A percentile compares a stretch with the other conserved stretches of the same genome.
These are phyloP conservation scores for Castanea crenata DNA, from an alignment of 306 rosid species.

Conservation along the genomic window DNA sequence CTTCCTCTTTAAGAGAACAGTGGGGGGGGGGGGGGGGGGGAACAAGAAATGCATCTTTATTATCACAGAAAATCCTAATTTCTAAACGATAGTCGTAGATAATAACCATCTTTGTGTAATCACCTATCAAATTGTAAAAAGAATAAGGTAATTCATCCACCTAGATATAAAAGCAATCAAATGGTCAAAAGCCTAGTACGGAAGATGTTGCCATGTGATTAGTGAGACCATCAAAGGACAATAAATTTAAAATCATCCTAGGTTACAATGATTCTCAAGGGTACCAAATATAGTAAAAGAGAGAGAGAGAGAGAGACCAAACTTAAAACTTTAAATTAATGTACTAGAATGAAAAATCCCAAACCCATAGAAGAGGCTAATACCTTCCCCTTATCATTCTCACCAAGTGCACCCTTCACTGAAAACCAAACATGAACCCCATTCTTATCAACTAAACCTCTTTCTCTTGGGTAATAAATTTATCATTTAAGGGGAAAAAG, in stretches of 20 bases:
- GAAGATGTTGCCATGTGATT: not conserved
- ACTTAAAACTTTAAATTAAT: not conserved
- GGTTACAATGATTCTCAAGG: not conserved
- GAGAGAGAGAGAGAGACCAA: not conserved
- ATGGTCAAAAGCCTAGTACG: not conserved
- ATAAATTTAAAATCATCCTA: not conserved
- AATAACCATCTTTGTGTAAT: not conserved
- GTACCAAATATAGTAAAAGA: not conserved
- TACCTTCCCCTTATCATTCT: not conserved
- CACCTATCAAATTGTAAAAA: not conserved
- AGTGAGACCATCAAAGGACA: not conserved
- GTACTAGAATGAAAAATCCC: not conserved
- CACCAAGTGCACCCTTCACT: too few species aligned
- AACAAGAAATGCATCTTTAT: not conserved
- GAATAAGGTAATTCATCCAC: not conserved
- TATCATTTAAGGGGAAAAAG: too few species aligned
- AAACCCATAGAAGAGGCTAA: not conserved
- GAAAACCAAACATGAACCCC: too few species aligned
- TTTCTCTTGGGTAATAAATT: too few species aligned
- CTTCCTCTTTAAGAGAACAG: not conserved
- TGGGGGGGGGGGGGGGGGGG: too few species aligned
- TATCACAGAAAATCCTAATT: not conserved
- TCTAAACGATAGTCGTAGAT: not conserved
- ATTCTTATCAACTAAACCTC: too few species aligned
- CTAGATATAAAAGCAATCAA: not conserved